phyloP scores from a whole-genome alignment of 257 asterid genomes.

The Agastache rugosa region DNA sequence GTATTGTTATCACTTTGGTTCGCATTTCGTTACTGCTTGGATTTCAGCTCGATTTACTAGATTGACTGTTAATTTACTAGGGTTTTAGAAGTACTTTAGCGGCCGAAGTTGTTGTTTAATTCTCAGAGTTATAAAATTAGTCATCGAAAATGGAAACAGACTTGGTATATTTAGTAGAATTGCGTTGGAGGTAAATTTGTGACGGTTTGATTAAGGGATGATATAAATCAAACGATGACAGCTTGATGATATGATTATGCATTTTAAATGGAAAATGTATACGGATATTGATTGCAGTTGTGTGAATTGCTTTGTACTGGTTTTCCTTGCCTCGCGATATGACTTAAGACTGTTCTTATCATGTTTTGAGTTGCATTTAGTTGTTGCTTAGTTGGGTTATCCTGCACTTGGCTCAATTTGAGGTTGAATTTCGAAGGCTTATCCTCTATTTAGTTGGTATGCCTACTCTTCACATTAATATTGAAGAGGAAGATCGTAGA shows the following conservation, averaged over 20 bases:
- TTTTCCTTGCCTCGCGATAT: constrained; percentile 3
- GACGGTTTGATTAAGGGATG: constrained; percentile 14
- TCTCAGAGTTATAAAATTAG: not conserved
- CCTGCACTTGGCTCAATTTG: not conserved
- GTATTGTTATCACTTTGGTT: constrained; percentile 25
- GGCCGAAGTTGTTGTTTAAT: not conserved
- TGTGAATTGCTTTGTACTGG: constrained; percentile 1
- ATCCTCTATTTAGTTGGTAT: not conserved
- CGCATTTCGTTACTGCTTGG: not conserved
- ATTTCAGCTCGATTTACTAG: not conserved
- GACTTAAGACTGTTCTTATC: not conserved
- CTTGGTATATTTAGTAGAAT: not conserved
- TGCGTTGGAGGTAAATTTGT: not conserved
- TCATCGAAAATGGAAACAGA: not conserved
- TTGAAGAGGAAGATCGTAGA: not conserved
- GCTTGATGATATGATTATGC: not conserved
- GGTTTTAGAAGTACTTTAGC: constrained; percentile 29
- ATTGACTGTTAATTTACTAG: constrained; percentile 19
- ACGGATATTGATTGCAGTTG: not conserved
- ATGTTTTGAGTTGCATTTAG: constrained; percentile 22
- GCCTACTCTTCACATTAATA: not conserved
- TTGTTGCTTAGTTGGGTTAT: not conserved
- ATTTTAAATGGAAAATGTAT: not conserved
- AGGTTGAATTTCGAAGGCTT: not conserved
- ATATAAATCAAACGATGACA: not conserved